Evolutionary conservation across 2,329 filamentous ascomycete genomes (phyloP).

Genomic region (Coniochaeta sp.): DNA sequence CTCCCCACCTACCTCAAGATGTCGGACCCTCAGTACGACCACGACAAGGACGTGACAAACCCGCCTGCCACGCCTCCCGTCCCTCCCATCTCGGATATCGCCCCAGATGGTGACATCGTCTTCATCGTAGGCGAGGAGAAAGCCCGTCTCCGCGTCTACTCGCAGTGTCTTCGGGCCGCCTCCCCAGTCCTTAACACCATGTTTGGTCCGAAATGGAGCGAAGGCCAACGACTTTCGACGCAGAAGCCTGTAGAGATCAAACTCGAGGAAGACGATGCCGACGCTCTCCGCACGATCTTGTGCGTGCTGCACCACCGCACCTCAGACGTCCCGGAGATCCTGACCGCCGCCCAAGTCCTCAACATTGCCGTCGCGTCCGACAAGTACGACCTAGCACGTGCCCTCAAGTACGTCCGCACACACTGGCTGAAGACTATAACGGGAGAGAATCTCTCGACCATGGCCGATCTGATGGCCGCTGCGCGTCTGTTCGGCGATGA

Average conservation of each 20-base stretch:
- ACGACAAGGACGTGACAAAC: no score
- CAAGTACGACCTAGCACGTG: not conserved
- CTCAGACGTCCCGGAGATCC: not conserved
- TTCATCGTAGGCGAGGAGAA: not conserved
- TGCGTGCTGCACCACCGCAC: not conserved
- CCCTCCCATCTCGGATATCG: not conserved
- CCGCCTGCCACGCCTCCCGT: no score
- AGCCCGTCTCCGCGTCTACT: not conserved
- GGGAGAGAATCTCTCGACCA: not conserved
- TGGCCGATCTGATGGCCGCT: not conserved
- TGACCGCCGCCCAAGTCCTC: not conserved
- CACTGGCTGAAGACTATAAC: not conserved
- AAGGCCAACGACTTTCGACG: not conserved
- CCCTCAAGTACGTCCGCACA: not conserved
- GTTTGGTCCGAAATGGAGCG: not conserved
- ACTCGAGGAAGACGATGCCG: not conserved
- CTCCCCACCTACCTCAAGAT: no score
- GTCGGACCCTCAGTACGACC: no score
- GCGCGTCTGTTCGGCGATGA: not conserved
- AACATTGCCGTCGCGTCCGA: not conserved
- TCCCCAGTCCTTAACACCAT: not conserved
- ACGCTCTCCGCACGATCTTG: not conserved
- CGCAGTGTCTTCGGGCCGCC: not conserved
- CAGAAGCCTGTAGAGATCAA: not conserved
- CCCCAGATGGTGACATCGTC: not conserved